Base-by-base conservation (phyloP, 345 rosid genomes). In the Hibiscus mutabilis region DNA sequence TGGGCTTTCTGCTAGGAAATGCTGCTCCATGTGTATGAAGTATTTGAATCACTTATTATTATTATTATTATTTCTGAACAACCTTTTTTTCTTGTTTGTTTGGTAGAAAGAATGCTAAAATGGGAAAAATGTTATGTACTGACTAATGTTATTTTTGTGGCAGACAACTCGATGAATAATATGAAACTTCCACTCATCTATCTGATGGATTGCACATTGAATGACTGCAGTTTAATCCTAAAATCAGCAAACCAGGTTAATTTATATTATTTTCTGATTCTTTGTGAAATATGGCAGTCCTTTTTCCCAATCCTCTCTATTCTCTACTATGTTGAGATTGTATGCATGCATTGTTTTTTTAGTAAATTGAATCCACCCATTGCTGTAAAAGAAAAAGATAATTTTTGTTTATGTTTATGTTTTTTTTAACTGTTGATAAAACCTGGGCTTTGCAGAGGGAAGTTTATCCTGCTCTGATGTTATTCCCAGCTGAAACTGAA, bases 201-300 rank as follows among this genome's bases (percentile, higher is more conserved):
- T 84, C 63, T 86, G 78, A 85, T 94, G 89, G 97, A 91, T 80
- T 94, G 98, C 85, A 86, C 93, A 60, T 74, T 88, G 84, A 94
- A 90, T 70, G 98, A 94, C 72, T 94, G 98, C 88, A 84, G 88
- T 83, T 82, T 77, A 66, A 88, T 87, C 69, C 77, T 91, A 53
- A 87, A 84, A 71, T 83, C 93, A 62, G 58, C 83, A 24, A 75
- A 82, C 75, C 86, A 85, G 97, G 98, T 91, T 65, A 63, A 75
- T 78, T 64, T 47, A 31, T 46, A 69, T 68, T 51, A 52, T 56
- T 60, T 15, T 33, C 55, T 29, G 33, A 62, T 47, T 72, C 63
- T 60, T 13, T 40, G 14, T 15, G 19, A 44, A 47, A 5, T 11
- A 44, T 52, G 19, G 44, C 56, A 25, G 22, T 60, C 22, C 11